Conservation (phyloP, 2,329 filamentous ascomycete genomes). For the Xylaria sp. region DNA sequence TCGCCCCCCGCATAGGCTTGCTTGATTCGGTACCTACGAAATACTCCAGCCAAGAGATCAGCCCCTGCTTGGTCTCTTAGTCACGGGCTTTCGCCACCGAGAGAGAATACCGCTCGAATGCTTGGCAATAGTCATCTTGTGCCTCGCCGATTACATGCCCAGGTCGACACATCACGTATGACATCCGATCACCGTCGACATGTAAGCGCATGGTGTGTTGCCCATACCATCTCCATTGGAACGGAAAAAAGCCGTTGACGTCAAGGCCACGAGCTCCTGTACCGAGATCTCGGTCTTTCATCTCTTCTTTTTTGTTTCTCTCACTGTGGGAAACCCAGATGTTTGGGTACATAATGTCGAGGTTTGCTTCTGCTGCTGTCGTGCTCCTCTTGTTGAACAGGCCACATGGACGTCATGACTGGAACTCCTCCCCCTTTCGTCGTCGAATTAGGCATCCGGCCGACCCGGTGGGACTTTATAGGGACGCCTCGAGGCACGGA, state of each 20-base stretch:
- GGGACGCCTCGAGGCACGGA: no score
- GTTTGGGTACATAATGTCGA: neutral
- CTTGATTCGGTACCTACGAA: neutral
- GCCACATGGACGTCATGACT: neutral
- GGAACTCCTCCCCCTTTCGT: neutral
- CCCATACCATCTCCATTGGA: neutral
- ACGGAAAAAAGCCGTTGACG: neutral
- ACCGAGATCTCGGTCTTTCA: neutral
- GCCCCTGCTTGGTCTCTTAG: slow-evolving; percentile 8
- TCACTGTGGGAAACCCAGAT: neutral
- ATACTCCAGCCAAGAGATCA: slow-evolving; percentile 7
- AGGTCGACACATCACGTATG: neutral
- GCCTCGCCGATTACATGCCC: neutral
- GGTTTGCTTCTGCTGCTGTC: neutral
- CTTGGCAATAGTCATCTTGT: neutral
- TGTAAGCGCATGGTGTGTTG: neutral
- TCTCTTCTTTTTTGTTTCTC: neutral
- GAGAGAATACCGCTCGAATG: neutral
- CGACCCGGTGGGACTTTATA: neutral
- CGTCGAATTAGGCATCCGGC: neutral
- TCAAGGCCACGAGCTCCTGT: neutral
- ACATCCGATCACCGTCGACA: neutral
- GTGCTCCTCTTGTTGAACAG: neutral
- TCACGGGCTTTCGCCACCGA: slow-evolving; percentile 13
- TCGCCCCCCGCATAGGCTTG: slow-evolving; percentile 7